Conservation (phyloP, 2,329 filamentous ascomycete species). For the Neonectria sp. region DNA sequence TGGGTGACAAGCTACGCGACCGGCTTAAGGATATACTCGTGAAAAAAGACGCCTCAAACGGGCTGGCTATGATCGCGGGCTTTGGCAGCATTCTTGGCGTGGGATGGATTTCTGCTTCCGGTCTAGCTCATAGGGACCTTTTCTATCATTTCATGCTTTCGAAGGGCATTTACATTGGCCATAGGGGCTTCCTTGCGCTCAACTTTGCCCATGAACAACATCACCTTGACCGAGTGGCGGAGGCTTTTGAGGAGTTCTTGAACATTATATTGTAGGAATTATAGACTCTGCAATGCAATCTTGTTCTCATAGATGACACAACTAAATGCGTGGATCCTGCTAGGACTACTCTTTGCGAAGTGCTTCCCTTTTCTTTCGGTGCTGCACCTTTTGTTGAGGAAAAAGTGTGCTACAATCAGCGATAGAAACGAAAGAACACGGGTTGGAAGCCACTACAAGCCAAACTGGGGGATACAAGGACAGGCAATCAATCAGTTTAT, state of each 20-base stretch:
- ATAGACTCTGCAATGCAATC: neutral
- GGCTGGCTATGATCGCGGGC: neutral
- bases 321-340: neutral
- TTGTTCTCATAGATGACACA: neutral
- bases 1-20: conserved; percentile 8
- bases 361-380: neutral
- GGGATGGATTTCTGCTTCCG: conserved; percentile 2
- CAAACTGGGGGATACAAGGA: neutral
- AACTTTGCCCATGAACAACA: conserved; percentile 49
- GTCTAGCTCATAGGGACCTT: conserved; percentile 29
- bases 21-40: neutral
- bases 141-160: conserved; percentile 46
- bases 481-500: neutral
- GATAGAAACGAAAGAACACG: neutral
- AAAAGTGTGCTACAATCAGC: neutral
- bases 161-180: conserved; percentile 51
- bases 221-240: conserved; percentile 51
- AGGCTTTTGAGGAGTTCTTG: conserved; percentile 45
- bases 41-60: neutral
- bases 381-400: neutral
- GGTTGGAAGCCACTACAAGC: neutral
- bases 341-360: neutral
- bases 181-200: conserved; percentile 51
- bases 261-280: neutral
- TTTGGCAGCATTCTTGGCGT: conserved; percentile 10